Base-by-base conservation (phyloP, 345 rosid genomes). In the Boechera retrofracta region DNA sequence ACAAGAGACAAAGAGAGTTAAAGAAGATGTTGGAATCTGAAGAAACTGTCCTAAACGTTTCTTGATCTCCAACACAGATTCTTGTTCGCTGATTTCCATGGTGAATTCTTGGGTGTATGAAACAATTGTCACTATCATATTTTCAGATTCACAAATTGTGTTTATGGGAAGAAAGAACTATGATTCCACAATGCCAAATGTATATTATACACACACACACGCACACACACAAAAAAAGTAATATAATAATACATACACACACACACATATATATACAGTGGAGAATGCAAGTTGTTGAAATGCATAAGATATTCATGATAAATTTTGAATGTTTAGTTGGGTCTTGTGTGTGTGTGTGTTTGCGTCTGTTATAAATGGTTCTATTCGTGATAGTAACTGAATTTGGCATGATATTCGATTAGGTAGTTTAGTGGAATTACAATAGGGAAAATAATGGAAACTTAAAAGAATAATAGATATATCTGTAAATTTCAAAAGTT, bases 11-110 rank as follows among this genome's bases (percentile, higher is more conserved):
- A 89, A 64, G 5, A 94, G 95, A 10, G 83, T 80, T 51, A 90
- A 89, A 45, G 86, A 74, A 64, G 82, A 31, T 1, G 79, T 32
- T 31, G 95, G 92, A 28, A 90, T 70, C 10, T 87, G 83, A 5
- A 92, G 85, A 26, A 86, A 64, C 15, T 73, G 85, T 71, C 88
- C 88, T 51, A 89, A 65, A 31, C 80, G 84, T 53, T 72, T 82
- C 80, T 90, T 92, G 85, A 92, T 88, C 29, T 82, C 85, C 42
- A 88, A 74, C 29, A 88, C 88, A 26, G 92, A 74, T 58, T 92
- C 97, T 24, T 81, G 85, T 72, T 24, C 77, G 29, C 85, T 80
- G 48, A 92, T 77, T 68, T 92, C 94, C 18, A 87, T 67, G 71
- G 71, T 68, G 45, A 87, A 74, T 84, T 90, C 89, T 15, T 75